Base-by-base conservation (phyloP, 2,329 filamentous ascomycete genomes). In the Myriosclerotinia scirpicola region DNA sequence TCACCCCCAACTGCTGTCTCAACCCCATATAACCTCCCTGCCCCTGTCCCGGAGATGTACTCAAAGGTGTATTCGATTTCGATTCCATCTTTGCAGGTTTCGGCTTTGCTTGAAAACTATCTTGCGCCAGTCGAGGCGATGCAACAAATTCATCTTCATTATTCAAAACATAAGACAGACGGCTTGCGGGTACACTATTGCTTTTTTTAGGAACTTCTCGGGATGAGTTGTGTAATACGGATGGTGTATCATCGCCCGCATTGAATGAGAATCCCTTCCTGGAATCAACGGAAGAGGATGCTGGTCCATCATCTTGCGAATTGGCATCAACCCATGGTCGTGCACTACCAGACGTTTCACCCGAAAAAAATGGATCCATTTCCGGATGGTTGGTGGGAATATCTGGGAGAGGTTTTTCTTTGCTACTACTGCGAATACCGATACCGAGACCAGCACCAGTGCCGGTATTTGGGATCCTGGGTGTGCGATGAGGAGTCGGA, bases 251-350 rank as follows among this genome's bases (percentile, higher is more conserved):
- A 59, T 75, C 73, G 3, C 73, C 73, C 36, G 71, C 68, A 11
- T 66, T 64, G 22, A 73, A 75, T 17, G 73, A 75, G 53, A 74
- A 74, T 8, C 66, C 65, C 53, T 72, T 54, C 67, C 46, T 70
- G n/a, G 30, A 42, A 5, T 48, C 40, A 22, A 38, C 11, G 8
- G 30, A 54, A 1, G 36, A 22, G 22, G 46, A 36, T 4, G 9
- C n/a, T n/a, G n/a, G 26, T 15, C 40, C 36, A 20, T 46, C 38
- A 14, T 34, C 22, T 40, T n/a, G 38, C 20, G 63, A 44, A 26
- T 34, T 34, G 64, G 48, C n/a, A 26, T 50, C 20, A 38, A 42
- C 64, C 58, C 40, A 65, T 34, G 60, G 54, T 17, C 44, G n/a
- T 38, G 8, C 17, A 20, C 14, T 36, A 6, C 52, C 38, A 9